Base-by-base conservation (phyloP, 805 yeast genomes). In the Candida coleopterorum region DNA sequence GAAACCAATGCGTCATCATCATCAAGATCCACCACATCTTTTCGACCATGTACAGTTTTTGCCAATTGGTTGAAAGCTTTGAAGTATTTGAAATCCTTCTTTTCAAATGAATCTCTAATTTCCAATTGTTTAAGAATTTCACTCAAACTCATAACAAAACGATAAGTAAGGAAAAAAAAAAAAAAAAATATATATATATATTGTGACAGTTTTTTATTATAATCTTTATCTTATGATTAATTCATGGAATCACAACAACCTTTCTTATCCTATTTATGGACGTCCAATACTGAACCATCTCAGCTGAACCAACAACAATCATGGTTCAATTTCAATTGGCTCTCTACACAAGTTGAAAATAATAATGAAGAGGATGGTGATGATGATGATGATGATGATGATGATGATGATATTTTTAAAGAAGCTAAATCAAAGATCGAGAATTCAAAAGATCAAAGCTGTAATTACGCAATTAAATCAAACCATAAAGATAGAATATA, bases 371-470 rank as follows among this genome's bases (percentile, higher is more conserved):
- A 50, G 37, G 24, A 42, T 26, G 20, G 49, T 39, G 14, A 43
- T 32, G 44, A 41, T 16, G 42, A 38, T 4, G 36, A 29, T 9
- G 44, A 40, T 12, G 53, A 42, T 29, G 53, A 46, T n/a, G 53
- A 50, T 21, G 46, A 47, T 34, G 44, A 53, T 9, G 61, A 57
- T 38, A 42, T 56, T 17, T 58, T 55, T 38, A 54, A 52, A 28
- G 43, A 52, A 4, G 68, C 70, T 8, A 62, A 56, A 36, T 30
- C 30, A 17, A 54, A 60, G 1, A 54, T 67, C 25, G 72, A 67
- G 32, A 44, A 42, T 12, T 42, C 65, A 1, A 53, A 47, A 23
- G 68, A 62, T 29, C 42, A 55, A 9, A 48, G 58, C 21, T 56
- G 60, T 36, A 62, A 63, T 40, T 63, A 64, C 39, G 72, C 70